Evolutionary conservation across 2,329 filamentous ascomycete genomes (phyloP).

Genomic region (Zasmidium citrigriseum): DNA sequence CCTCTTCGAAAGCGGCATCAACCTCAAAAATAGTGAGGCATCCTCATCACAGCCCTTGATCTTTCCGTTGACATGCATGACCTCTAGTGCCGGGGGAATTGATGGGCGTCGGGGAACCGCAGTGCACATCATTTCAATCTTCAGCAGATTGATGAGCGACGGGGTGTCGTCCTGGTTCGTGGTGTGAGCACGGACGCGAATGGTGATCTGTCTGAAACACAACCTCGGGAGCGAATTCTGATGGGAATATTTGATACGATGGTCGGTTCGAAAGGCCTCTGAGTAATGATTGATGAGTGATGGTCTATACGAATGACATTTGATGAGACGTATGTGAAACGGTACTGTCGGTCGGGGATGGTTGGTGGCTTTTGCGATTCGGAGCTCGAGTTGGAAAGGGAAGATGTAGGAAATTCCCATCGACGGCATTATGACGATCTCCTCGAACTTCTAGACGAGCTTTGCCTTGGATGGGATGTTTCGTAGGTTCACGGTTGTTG

Average conservation of each 20-base stretch:
- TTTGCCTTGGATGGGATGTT: too few species aligned
- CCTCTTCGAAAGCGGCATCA: not conserved
- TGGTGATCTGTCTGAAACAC: not conserved
- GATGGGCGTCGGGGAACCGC: not conserved
- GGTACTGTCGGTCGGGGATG: too few species aligned
- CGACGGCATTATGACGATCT: too few species aligned
- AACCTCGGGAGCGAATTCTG: not conserved
- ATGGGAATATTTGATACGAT: not conserved
- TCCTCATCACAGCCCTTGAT: not conserved
- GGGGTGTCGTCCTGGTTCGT: not conserved
- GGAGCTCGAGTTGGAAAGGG: too few species aligned
- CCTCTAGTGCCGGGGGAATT: too few species aligned
- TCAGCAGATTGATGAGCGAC: not conserved
- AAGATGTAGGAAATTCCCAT: too few species aligned
- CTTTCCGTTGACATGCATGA: not conserved
- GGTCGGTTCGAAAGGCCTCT: not conserved
- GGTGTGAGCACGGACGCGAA: not conserved
- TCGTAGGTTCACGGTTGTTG: too few species aligned
- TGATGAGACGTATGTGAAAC: not conserved
- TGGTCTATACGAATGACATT: not conserved
- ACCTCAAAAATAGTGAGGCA: not conserved
- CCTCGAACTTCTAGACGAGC: too few species aligned
- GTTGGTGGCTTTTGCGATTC: too few species aligned
- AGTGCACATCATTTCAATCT: slow-evolving; percentile 2
- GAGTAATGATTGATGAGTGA: too few species aligned